Conservation (phyloP, 768 basidiomycete species). For the Trametes cinnabarina region DNA sequence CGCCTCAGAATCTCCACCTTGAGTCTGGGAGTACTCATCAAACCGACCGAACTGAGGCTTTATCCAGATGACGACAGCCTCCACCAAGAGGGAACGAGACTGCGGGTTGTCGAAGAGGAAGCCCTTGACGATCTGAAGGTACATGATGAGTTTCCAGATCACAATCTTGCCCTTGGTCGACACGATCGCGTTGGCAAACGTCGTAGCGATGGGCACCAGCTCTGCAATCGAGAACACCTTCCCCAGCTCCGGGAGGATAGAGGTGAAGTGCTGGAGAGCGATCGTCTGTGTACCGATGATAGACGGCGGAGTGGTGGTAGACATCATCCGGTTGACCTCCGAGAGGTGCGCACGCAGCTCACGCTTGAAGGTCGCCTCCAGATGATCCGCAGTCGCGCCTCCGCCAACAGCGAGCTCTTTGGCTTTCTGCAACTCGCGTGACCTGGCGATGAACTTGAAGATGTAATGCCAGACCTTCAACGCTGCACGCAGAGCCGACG, state of each 20-base stretch:
- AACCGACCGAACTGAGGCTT: slow-evolving; percentile 92
- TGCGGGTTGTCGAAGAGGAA: slow-evolving; percentile 83
- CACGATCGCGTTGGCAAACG: slow-evolving; percentile 82
- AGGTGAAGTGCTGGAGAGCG: slow-evolving; percentile 89
- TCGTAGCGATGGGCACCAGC: slow-evolving; percentile 81
- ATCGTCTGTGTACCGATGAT: slow-evolving; percentile 96
- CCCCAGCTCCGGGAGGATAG: slow-evolving; percentile 83
- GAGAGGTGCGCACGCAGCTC: slow-evolving; percentile 75
- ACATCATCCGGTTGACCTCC: slow-evolving; percentile 90
- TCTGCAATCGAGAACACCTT: slow-evolving; percentile 81
- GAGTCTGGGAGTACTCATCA: slow-evolving; percentile 72
- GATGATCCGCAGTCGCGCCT: slow-evolving; percentile 80
- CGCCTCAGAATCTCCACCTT: slow-evolving; percentile 62
- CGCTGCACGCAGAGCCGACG: slow-evolving; percentile 78
- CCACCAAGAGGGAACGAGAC: slow-evolving; percentile 76
- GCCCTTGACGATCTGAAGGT: slow-evolving; percentile 86
- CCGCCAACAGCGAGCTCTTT: slow-evolving; percentile 78
- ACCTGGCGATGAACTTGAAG: slow-evolving; percentile 91
- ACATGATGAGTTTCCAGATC: slow-evolving; percentile 92
- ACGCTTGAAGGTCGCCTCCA: slow-evolving; percentile 80
- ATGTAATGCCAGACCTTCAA: slow-evolving; percentile 97
- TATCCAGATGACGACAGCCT: slow-evolving; percentile 89
- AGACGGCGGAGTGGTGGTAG: slow-evolving; percentile 68
- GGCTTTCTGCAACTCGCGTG: slow-evolving; percentile 81
- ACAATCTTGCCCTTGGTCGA: slow-evolving; percentile 82